phyloP scores from a whole-genome alignment of 192 early-diverging fungal species.

The Entomortierella beljakovae region DNA sequence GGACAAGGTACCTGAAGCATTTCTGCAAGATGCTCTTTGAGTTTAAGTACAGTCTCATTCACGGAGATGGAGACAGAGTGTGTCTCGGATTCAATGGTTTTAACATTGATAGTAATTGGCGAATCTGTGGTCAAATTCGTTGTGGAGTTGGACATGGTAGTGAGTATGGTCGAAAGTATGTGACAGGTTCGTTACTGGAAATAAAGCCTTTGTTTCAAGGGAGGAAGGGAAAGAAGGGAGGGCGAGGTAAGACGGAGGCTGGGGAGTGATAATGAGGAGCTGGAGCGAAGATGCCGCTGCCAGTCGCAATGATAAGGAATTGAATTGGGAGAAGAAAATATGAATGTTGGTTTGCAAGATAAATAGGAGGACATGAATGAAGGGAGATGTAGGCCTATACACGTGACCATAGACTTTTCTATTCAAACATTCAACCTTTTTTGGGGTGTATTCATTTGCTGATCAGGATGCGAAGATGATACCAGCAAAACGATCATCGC shows the following conservation, averaged over 20 bases:
- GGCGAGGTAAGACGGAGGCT: background rate
- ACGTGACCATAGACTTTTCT: too few relatives aligned
- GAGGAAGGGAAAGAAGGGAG: background rate
- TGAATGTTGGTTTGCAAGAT: background rate
- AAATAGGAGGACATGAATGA: background rate
- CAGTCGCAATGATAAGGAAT: slow-evolving; percentile 26
- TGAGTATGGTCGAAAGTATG: background rate
- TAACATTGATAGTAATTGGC: slow-evolving; percentile 43
- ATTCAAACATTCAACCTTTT: background rate
- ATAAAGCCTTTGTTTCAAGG: background rate
- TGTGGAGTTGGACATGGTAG: background rate
- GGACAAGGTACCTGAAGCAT: slow-evolving; percentile 54
- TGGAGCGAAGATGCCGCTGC: background rate
- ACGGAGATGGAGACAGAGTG: slow-evolving; percentile 52
- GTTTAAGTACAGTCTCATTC: slow-evolving; percentile 54
- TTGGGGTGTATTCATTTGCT: background rate
- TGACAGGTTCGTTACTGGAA: background rate
- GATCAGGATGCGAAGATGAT: slow-evolving; percentile 2
- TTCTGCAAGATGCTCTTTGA: slow-evolving; percentile 56
- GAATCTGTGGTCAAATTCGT: slow-evolving; percentile 1
- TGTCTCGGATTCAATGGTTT: slow-evolving; percentile 51
- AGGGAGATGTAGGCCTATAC: background rate
- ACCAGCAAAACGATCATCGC: slow-evolving; percentile 33
- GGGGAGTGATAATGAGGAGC: background rate
- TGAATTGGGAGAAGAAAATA: too few relatives aligned